phyloP scores from a whole-genome alignment of 345 rosid species.

The Garcia nutans region DNA sequence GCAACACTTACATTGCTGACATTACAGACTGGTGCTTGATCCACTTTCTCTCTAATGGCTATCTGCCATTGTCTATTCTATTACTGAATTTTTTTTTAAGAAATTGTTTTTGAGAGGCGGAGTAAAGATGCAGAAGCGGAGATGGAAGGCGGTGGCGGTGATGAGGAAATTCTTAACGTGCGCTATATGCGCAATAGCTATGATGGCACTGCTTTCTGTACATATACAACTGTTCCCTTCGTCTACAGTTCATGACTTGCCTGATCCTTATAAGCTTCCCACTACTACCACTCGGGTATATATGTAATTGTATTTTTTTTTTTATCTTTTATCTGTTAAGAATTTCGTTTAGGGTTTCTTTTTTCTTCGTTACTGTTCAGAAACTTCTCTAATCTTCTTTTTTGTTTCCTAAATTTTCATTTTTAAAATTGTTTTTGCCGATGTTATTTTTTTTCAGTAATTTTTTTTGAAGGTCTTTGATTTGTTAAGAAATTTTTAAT shows the following conservation, averaged over 20 bases:
- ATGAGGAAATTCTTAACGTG: conserved; percentile 54
- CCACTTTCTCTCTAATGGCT: background rate
- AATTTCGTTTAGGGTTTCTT: conserved; percentile 5
- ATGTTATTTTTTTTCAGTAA: background rate
- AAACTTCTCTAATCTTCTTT: conserved; percentile 5
- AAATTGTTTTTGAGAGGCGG: background rate
- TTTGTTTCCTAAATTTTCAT: background rate
- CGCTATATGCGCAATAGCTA: conserved; percentile 55
- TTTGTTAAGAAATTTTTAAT: background rate
- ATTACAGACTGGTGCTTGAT: too few relatives aligned
- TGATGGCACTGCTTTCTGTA: conserved; percentile 47
- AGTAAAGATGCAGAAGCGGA: conserved; percentile 43
- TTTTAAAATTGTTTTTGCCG: background rate
- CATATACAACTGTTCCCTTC: conserved; percentile 61
- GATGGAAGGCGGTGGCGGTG: conserved; percentile 40
- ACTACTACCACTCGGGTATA: conserved; percentile 33
- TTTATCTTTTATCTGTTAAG: background rate
- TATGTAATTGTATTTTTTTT: background rate
- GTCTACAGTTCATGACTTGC: conserved; percentile 34
- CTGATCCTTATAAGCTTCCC: conserved; percentile 49
- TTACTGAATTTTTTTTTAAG: too few relatives aligned
- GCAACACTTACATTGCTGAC: background rate
- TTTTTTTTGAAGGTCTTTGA: background rate
- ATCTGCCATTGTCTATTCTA: background rate
- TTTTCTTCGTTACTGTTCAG: background rate